Evolutionary conservation across 2,329 filamentous ascomycete genomes (phyloP).

Genomic region (Dactylonectria estremocensis): DNA sequence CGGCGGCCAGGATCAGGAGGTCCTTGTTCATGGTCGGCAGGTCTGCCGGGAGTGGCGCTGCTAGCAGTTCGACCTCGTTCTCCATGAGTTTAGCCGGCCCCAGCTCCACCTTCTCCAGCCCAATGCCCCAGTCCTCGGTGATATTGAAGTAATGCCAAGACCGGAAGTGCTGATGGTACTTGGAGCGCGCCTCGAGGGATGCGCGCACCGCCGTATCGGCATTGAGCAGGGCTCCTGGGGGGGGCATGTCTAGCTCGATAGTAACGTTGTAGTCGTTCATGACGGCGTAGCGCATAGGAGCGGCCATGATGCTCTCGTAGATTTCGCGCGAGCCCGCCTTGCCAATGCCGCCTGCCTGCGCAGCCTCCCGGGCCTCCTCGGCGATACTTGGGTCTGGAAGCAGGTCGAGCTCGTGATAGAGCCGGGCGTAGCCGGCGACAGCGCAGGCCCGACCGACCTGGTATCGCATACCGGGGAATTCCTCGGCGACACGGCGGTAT

Average conservation of each 20-base stretch:
- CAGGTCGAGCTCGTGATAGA: slow-evolving; percentile 56
- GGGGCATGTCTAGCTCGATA: slow-evolving; percentile 6
- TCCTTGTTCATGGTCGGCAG: slow-evolving; percentile 56
- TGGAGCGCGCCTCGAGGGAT: background rate
- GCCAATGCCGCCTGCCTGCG: slow-evolving; percentile 1
- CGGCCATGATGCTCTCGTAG: slow-evolving; percentile 50
- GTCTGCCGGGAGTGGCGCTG: slow-evolving; percentile 53
- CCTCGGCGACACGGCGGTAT: slow-evolving; percentile 50
- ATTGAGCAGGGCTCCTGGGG: slow-evolving; percentile 29
- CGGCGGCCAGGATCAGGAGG: slow-evolving; percentile 55
- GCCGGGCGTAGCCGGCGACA: slow-evolving; percentile 53
- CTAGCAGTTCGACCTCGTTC: slow-evolving; percentile 8
- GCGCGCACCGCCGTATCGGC: slow-evolving; percentile 28
- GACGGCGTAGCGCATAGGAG: slow-evolving; percentile 46
- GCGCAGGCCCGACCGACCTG: slow-evolving; percentile 59
- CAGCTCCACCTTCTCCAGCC: background rate
- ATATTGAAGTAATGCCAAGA: background rate
- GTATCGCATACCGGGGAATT: slow-evolving; percentile 54
- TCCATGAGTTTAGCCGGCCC: background rate
- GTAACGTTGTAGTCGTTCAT: slow-evolving; percentile 56
- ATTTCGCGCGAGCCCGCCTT: slow-evolving; percentile 41
- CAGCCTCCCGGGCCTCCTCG: slow-evolving; percentile 56
- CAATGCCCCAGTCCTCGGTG: slow-evolving; percentile 14
- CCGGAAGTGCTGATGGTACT: background rate
- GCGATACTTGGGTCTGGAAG: slow-evolving; percentile 58